Percentiles rank a stretch among this genome's conserved stretches.
These are phyloP conservation scores for Flaveria bidentis DNA, from an alignment of 129 eudicot genomes.

Conservation along the genomic window DNA sequence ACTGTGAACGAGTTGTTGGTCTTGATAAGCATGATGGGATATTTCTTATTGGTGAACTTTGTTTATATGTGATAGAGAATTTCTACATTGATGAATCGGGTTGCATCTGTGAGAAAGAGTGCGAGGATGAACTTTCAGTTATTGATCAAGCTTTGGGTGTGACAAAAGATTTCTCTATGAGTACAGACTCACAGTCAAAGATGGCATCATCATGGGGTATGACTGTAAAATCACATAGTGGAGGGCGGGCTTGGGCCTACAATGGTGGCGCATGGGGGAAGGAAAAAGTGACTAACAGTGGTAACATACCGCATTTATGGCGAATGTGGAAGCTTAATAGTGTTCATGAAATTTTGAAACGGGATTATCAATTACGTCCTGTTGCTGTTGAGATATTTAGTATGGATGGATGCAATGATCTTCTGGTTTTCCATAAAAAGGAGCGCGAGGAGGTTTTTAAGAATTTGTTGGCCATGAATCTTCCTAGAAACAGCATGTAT, in stretches of 20 bases:
- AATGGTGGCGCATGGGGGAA: slow-evolving; percentile 99
- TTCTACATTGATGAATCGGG: slow-evolving; percentile 89
- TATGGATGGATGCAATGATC: slow-evolving; percentile 99
- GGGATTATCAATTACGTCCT: slow-evolving; percentile 97
- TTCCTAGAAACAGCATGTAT: slow-evolving; percentile 96
- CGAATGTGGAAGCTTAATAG: slow-evolving; percentile 98
- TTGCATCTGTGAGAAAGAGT: slow-evolving; percentile 91
- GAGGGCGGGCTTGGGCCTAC: slow-evolving; percentile 98
- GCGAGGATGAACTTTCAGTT: slow-evolving; percentile 84
- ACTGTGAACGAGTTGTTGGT: slow-evolving; percentile 93
- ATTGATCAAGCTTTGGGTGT: slow-evolving; percentile 99
- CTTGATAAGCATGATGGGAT: slow-evolving; percentile 97
- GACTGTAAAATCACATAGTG: slow-evolving; percentile 52
- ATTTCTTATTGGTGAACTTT: slow-evolving; percentile 88
- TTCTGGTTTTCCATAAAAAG: slow-evolving; percentile 91
- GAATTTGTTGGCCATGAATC: slow-evolving; percentile 85
- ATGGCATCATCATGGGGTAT: slow-evolving; percentile 84
- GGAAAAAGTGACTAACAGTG: slow-evolving; percentile 73
- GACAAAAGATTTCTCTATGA: slow-evolving; percentile 68
- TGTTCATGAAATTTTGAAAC: slow-evolving; percentile 92
- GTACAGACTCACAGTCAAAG: slow-evolving; percentile 73
- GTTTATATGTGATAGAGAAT: slow-evolving; percentile 86
- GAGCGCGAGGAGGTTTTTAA: slow-evolving; percentile 96
- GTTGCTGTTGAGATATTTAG: slow-evolving; percentile 96
- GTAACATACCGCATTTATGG: slow-evolving; percentile 92